Evolutionary conservation across 202 grass and related monocot species (phyloP), one percentile per base, ranked within the genome.

Genomic region (Zoysia matrella): DNA sequence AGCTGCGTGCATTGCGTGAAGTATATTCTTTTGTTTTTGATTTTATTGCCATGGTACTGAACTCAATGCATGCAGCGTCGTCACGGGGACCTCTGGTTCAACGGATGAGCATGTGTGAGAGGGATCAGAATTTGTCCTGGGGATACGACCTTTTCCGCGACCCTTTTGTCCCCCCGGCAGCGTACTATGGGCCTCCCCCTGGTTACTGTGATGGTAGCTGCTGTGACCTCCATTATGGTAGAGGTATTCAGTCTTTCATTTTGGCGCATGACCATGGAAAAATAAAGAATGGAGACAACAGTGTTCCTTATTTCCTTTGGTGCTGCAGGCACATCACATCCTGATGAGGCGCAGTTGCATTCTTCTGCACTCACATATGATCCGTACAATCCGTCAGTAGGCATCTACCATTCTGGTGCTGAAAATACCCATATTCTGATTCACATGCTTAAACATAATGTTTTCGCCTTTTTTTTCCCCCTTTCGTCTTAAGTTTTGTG

Each of bases 321-420:
- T 89, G 50, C 67, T 88, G 88, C 86, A 90, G 92, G 89, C 80
- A 88, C 83, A 75, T 70, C 92, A 72, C 84, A 93, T 86, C 81
- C 78, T 83, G 86, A 98, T 51, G 90, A 92, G 78, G 82, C 78
- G 18, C 77, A 93, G 60, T 50, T 90, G 73, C 95, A 95, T 74
- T 88, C 69, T 56, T 91, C 90, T 82, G 87, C 83, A 53, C 41
- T 90, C 65, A 60, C 86, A 41, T 86, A 95, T 77, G 88, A 93
- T 82, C 72, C 61, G 57, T 93, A 85, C 86, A 72, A 77, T 78
- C 91, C 95, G 79, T 90, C 86, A 79, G 86, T 86, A 81, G 90
- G 80, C 87, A 87, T 88, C 82, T 98, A 98, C 64, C 88, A 77
- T 76, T 80, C 88, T 82, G 95, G 92, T 92, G 90, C 58, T 79